Percentiles rank a stretch among this genome's conserved stretches.
Evolutionary conservation across 148 eudicot genomes (phyloP).

Genomic region (Fagopyrum esculentum): DNA sequence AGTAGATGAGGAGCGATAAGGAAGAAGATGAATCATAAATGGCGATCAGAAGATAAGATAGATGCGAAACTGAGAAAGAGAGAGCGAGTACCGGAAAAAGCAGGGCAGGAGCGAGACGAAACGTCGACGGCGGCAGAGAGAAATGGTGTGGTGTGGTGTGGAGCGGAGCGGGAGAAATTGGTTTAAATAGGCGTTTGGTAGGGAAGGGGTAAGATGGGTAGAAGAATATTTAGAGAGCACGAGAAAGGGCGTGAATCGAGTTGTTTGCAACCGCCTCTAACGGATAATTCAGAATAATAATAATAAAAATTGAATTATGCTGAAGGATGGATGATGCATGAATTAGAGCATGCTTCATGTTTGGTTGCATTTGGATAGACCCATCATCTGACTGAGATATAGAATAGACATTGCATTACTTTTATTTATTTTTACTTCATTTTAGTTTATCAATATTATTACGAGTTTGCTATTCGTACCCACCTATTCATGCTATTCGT

Average conservation of each 20-base stretch:
- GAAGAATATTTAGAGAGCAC: background rate
- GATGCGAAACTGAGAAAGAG: background rate
- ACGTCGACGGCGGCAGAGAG: too few relatives aligned
- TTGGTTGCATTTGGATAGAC: background rate
- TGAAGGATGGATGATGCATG: background rate
- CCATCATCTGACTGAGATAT: too few relatives aligned
- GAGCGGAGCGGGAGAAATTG: background rate
- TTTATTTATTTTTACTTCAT: too few relatives aligned
- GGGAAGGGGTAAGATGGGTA: background rate
- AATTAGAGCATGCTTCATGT: background rate
- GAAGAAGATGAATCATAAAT: background rate
- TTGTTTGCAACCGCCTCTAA: background rate
- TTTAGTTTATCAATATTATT: too few relatives aligned
- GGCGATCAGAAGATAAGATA: background rate
- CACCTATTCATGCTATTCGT: too few relatives aligned
- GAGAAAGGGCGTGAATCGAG: background rate
- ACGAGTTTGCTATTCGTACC: too few relatives aligned
- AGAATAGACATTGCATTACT: too few relatives aligned
- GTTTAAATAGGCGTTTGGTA: background rate
- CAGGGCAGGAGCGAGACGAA: too few relatives aligned
- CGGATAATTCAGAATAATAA: background rate
- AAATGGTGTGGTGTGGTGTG: too few relatives aligned
- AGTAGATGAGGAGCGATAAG: too few relatives aligned
- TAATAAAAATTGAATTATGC: background rate
- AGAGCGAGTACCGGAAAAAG: too few relatives aligned